Conservation (phyloP, 1,139 yeast genomes). For the Tardiomyces blankii region DNA sequence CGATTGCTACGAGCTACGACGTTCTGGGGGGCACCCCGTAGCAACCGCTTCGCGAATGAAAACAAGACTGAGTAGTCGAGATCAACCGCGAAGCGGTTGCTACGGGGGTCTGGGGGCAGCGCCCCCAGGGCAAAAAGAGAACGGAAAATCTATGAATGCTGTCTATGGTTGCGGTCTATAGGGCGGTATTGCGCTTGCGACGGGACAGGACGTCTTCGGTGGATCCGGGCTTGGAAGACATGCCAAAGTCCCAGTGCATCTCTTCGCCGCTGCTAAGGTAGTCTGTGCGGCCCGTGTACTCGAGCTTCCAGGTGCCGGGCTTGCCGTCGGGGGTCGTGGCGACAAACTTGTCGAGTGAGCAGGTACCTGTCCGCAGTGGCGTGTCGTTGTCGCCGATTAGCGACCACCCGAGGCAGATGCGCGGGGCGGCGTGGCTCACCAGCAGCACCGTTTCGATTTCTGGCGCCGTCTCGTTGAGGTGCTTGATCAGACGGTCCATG, state of each 20-base stretch:
- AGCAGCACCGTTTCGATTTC: conserved; percentile 45
- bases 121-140: too few relatives aligned
- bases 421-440: conserved; percentile 77
- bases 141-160: not conserved
- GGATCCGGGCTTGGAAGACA: conserved; percentile 11
- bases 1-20: too few relatives aligned
- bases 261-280: conserved; percentile 71
- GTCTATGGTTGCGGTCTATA: not conserved
- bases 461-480: conserved; percentile 31
- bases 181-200: not conserved
- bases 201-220: not conserved
- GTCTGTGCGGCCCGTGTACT: conserved; percentile 57
- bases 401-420: conserved; percentile 66
- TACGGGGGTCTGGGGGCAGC: too few relatives aligned
- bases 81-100: too few relatives aligned
- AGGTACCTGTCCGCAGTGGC: conserved; percentile 41
- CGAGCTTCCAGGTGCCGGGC: conserved; percentile 40
- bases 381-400: conserved; percentile 40
- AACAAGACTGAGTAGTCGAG: too few relatives aligned
- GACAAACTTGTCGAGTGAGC: conserved; percentile 36
- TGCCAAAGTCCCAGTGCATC: conserved; percentile 79
- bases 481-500: conserved; percentile 35
- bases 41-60: too few relatives aligned
- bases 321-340: conserved; percentile 30
- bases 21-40: too few relatives aligned